Percentiles rank a stretch among this genome's conserved stretches.
Conservation (phyloP, 208 protist genomes). For the Zelonia costaricensis region DNA sequence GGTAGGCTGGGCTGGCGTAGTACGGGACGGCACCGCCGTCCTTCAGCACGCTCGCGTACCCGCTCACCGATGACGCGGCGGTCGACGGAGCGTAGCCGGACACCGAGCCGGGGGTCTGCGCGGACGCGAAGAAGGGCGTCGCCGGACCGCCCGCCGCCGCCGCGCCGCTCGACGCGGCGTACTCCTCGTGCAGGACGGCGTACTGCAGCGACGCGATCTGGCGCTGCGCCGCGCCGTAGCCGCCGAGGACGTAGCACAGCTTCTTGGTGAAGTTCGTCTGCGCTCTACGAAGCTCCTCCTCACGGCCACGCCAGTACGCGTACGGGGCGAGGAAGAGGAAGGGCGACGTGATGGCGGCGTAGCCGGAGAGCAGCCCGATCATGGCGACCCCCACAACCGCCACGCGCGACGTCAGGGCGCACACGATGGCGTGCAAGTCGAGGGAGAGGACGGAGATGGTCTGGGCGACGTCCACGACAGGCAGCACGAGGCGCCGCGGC, state of each 20-base stretch:
- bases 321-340: slow-evolving; percentile 43
- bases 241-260: slow-evolving; percentile 57
- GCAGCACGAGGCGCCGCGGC: background rate
- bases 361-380: slow-evolving; percentile 72
- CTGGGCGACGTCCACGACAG: background rate
- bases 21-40: background rate
- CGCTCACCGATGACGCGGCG: too few species aligned
- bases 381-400: slow-evolving; percentile 56
- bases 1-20: background rate
- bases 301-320: slow-evolving; percentile 35
- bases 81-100: too few species aligned
- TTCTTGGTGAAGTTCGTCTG: slow-evolving; percentile 44
- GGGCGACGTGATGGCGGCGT: slow-evolving; percentile 70
- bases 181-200: slow-evolving; percentile 28
- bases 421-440: slow-evolving; percentile 13
- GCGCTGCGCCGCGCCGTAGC: slow-evolving; percentile 49
- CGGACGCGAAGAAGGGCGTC: too few species aligned
- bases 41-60: too few species aligned
- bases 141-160: too few species aligned
- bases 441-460: background rate
- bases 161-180: slow-evolving; percentile 2
- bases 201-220: slow-evolving; percentile 52
- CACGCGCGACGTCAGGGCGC: slow-evolving; percentile 30
- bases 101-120: too few species aligned
- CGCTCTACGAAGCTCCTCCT: slow-evolving; percentile 32